Evolutionary conservation across 257 asterid genomes (phyloP).

Genomic region (Nemophila menziesii): DNA sequence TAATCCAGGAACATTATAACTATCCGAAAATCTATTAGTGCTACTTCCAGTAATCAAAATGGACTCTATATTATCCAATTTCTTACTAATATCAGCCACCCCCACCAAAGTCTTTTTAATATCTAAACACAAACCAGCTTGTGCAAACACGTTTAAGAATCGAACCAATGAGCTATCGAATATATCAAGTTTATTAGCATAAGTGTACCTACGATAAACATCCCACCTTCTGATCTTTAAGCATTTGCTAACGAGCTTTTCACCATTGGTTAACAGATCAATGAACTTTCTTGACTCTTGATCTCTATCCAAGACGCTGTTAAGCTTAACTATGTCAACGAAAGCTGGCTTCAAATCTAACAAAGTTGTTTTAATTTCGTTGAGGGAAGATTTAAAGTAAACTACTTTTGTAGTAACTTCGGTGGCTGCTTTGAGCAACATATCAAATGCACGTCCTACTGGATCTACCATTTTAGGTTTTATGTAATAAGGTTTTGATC

Average conservation of each 20-base stretch:
- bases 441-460: slow-evolving; percentile 8
- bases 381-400: slow-evolving; percentile 18
- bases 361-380: slow-evolving; percentile 11
- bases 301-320: slow-evolving; percentile 12
- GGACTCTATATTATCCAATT: slow-evolving; percentile 8
- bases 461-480: no score
- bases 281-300: slow-evolving; percentile 14
- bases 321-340: slow-evolving; percentile 21
- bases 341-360: slow-evolving; percentile 3
- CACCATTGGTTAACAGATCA: slow-evolving; percentile 8
- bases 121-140: slow-evolving; percentile 20
- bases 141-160: slow-evolving; percentile 21
- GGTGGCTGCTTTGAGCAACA: background rate
- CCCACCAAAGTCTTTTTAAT: slow-evolving; percentile 12
- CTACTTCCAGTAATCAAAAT: background rate
- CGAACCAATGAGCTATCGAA: slow-evolving; percentile 10
- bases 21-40: slow-evolving; percentile 11
- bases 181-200: slow-evolving; percentile 16
- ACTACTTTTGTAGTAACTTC: slow-evolving; percentile 9
- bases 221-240: slow-evolving; percentile 13
- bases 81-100: slow-evolving; percentile 9
- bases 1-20: slow-evolving; percentile 13
- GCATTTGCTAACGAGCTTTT: slow-evolving; percentile 18
- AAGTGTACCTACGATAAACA: slow-evolving; percentile 10
- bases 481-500: no score